Base-by-base conservation (phyloP, 495 filamentous ascomycete genomes). In the Amorphotheca resinae region DNA sequence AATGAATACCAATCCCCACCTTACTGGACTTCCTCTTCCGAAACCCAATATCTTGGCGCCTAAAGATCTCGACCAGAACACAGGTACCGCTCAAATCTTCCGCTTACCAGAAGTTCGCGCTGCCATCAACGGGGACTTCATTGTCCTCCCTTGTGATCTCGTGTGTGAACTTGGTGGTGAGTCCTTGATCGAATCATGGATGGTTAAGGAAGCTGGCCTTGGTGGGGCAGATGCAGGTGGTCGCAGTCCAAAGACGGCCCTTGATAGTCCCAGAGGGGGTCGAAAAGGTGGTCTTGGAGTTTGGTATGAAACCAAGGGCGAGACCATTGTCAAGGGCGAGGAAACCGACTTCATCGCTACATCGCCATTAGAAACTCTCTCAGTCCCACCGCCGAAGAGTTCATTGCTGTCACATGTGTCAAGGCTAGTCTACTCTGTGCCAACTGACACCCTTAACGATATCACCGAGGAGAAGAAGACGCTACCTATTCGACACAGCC, bases 141-240 rank as follows among this genome's bases (percentile, higher is more conserved):
- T 94, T 6, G 79, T 96, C 3, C 64, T 99, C 16, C 88, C 89
- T 1, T 99, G 91, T 56, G 93, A 99, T 60, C 69, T 99, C 0
- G 73, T 99, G 15, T 95, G 84, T 64, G 88, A 95, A 55, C 65
- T 98, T 4, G 82, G 80, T 9, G 85, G 86, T 9, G 79, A 85
- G 54, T 72, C 77, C 33, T 64, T 95, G 8, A 61, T 88, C 2
- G 84, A 95, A 55, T 71, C 89, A 51, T 99, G 93, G 93, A 86
- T 95, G 84, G 72, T 88, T 17, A 73, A 79, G 39, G 76, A 86
- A 39, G 76, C 73, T 17, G 77, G 77, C n/a, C 64, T 89, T 1
- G 52, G 58, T 33, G 60, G 56, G 20, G 58, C 57, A 30, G 62
- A 56, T 4, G 57, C 60, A 42, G 49, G 59, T 28, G 38, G 55